These are phyloP conservation scores for Candida namnaoensis DNA, from an alignment of 805 yeast species.

Conservation along the genomic window DNA sequence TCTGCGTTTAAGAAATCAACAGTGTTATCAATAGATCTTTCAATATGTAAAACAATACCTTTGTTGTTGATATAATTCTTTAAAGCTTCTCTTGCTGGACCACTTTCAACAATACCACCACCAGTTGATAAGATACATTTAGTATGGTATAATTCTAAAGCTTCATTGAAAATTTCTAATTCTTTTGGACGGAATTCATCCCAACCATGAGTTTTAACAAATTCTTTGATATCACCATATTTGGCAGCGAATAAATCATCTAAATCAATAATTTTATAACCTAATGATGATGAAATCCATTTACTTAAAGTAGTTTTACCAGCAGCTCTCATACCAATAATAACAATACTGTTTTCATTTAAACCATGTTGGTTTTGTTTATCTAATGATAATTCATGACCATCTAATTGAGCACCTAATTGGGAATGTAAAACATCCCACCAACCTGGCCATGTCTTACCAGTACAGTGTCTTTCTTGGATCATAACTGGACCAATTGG, in stretches of 20 bases:
- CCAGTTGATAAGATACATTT: slow-evolving; percentile 81
- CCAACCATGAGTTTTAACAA: slow-evolving; percentile 71
- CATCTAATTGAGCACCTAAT: slow-evolving; percentile 60
- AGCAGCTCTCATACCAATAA: slow-evolving; percentile 97
- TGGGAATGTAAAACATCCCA: slow-evolving; percentile 84
- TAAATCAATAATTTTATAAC: slow-evolving; percentile 63
- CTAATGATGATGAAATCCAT: slow-evolving; percentile 66
- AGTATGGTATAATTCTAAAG: slow-evolving; percentile 29
- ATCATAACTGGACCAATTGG: slow-evolving; percentile 48
- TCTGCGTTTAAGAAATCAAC: slow-evolving; percentile 68
- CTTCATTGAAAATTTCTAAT: slow-evolving; percentile 41
- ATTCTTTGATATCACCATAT: slow-evolving; percentile 44
- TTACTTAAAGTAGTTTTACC: slow-evolving; percentile 85
- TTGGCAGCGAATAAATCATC: slow-evolving; percentile 63
- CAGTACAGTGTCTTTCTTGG: slow-evolving; percentile 85
- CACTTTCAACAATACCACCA: slow-evolving; percentile 88
- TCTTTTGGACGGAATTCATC: slow-evolving; percentile 74
- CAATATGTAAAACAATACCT: slow-evolving; percentile 85
- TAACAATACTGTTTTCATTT: slow-evolving; percentile 51
- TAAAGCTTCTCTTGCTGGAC: slow-evolving; percentile 55
- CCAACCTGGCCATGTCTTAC: slow-evolving; percentile 99
- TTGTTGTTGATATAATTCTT: slow-evolving; percentile 43
- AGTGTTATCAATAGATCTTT: slow-evolving; percentile 78
- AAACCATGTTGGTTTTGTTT: slow-evolving; percentile 20
- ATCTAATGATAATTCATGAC: slow-evolving; percentile 43